These are phyloP conservation scores for Coniochaeta sp. DNA, from an alignment of 2,329 filamentous ascomycete species.

Conservation along the genomic window DNA sequence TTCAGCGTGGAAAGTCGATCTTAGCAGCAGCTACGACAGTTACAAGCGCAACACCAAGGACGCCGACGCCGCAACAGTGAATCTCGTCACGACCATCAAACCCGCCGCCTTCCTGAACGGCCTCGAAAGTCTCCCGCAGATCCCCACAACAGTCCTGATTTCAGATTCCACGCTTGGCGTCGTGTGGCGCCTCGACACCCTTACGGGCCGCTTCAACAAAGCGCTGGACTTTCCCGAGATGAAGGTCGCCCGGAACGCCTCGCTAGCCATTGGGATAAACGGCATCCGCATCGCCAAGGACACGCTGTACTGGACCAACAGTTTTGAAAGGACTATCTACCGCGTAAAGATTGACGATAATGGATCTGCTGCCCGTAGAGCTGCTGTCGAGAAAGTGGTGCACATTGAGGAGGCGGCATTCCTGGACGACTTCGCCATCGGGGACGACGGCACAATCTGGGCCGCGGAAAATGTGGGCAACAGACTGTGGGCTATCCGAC, in stretches of 20 bases:
- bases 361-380: background rate
- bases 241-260: conserved; percentile 35
- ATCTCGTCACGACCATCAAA: conserved; percentile 7
- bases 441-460: conserved; percentile 6
- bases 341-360: conserved; percentile 8
- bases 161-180: conserved; percentile 17
- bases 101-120: conserved; percentile 15
- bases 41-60: background rate
- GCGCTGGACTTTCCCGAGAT: conserved; percentile 14
- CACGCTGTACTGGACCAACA: conserved; percentile 39
- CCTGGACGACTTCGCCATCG: conserved; percentile 15
- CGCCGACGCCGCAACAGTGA: background rate
- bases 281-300: conserved; percentile 34
- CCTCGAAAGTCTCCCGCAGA: conserved; percentile 10
- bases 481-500: conserved; percentile 5
- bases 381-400: conserved; percentile 8
- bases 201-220: conserved; percentile 9
- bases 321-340: conserved; percentile 23
- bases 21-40: background rate
- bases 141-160: conserved; percentile 11
- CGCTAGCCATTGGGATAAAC: conserved; percentile 22
- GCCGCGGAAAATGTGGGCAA: conserved; percentile 10
- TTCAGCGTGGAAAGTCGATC: conserved; percentile 5
- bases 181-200: conserved; percentile 17
- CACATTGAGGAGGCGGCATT: conserved; percentile 4